Percentiles rank a stretch among this genome's conserved stretches.
Conservation (phyloP, 768 basidiomycete genomes). For the Mycena albidolilacea region DNA sequence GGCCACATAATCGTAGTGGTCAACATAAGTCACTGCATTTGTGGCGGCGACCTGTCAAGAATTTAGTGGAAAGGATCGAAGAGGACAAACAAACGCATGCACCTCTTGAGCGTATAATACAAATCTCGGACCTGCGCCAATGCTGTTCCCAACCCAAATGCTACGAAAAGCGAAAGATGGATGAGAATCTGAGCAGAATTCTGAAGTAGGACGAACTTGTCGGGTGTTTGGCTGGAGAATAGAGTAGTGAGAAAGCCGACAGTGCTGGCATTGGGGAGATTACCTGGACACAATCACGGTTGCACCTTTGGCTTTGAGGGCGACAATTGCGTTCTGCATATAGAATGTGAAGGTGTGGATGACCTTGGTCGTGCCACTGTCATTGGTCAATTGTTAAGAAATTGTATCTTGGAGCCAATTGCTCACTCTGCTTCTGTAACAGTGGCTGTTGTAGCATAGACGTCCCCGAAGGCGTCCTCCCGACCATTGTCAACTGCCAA, state of each 20-base stretch:
- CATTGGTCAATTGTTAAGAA: background rate
- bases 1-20: conserved; percentile 63
- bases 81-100: too few relatives aligned
- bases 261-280: too few relatives aligned
- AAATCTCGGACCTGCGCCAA: conserved; percentile 58
- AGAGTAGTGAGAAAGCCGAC: too few relatives aligned
- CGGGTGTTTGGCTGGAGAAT: conserved; percentile 58
- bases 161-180: background rate
- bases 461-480: conserved; percentile 57
- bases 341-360: conserved; percentile 61
- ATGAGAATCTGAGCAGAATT: background rate
- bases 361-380: conserved; percentile 54
- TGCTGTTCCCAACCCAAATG: conserved; percentile 54
- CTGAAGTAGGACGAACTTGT: conserved; percentile 35
- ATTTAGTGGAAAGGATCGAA: background rate
- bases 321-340: conserved; percentile 28
- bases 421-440: conserved; percentile 55
- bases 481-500: conserved; percentile 56
- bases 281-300: conserved; percentile 57
- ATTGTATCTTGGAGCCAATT: background rate
- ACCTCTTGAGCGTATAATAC: conserved; percentile 57
- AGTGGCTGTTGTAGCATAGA: conserved; percentile 52
- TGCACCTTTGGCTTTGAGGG: conserved; percentile 62
- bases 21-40: conserved; percentile 57
- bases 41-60: conserved; percentile 48